phyloP scores from a whole-genome alignment of 768 basidiomycete genomes.

The Mycena filopes region DNA sequence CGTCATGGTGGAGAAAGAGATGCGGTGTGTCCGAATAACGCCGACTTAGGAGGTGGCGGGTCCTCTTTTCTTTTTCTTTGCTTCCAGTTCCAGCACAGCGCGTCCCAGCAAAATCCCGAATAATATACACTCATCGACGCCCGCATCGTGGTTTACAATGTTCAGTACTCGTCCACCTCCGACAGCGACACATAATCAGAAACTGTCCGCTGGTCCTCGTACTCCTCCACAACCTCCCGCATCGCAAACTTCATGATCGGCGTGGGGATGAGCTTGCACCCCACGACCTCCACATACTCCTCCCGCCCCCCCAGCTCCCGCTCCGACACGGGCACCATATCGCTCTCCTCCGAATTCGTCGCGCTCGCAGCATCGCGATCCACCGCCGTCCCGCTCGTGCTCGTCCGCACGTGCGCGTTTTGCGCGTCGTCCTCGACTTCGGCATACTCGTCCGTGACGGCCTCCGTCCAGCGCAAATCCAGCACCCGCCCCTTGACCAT shows the following conservation, averaged over 20 bases:
- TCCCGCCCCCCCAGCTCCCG: conserved; percentile 62
- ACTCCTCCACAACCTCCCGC: conserved; percentile 85
- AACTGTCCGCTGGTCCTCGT: conserved; percentile 77
- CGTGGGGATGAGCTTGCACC: conserved; percentile 82
- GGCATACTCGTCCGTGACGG: conserved; percentile 65
- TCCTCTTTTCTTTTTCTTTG: no score
- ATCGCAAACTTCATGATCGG: conserved; percentile 89
- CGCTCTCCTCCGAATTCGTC: conserved; percentile 11
- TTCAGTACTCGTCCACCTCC: conserved; percentile 48
- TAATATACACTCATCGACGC: neutral
- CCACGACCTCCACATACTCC: conserved; percentile 67
- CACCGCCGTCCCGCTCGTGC: conserved; percentile 55
- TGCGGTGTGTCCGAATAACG: neutral
- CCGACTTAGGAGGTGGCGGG: neutral
- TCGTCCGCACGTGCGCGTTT: conserved; percentile 35
- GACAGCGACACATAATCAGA: conserved; percentile 84
- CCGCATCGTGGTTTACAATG: neutral
- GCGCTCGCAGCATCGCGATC: conserved; percentile 45
- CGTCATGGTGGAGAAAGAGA: conserved; percentile 10
- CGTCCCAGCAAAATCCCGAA: no score
- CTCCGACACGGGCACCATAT: conserved; percentile 49
- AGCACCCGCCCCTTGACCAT: conserved; percentile 84
- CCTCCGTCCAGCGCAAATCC: conserved; percentile 82
- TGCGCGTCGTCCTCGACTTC: conserved; percentile 43
- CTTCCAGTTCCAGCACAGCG: no score